These are phyloP conservation scores for Fusarium nematophilum DNA, from an alignment of 2,329 filamentous ascomycete species.

Conservation along the genomic window DNA sequence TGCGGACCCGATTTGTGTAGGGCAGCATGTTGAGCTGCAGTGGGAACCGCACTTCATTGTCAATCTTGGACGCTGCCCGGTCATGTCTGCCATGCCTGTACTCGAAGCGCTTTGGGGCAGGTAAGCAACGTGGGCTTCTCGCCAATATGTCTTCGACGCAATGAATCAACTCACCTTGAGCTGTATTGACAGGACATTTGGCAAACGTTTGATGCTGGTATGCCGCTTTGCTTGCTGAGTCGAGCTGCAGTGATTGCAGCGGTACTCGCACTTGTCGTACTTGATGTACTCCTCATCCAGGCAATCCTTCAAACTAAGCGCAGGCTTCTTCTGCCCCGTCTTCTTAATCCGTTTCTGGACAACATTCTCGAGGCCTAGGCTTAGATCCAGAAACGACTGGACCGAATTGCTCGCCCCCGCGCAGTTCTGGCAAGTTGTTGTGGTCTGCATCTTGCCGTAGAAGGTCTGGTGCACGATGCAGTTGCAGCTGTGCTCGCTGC, in stretches of 20 bases:
- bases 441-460: constrained; percentile 90
- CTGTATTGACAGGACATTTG: constrained; percentile 91
- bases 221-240: constrained; percentile 86
- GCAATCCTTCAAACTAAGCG: constrained; percentile 73
- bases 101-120: constrained; percentile 70
- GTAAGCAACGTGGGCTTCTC: constrained; percentile 8
- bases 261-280: constrained; percentile 89
- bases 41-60: constrained; percentile 87
- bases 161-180: constrained; percentile 74
- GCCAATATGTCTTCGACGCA: background rate
- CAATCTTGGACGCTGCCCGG: constrained; percentile 84
- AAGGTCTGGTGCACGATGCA: constrained; percentile 97
- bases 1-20: constrained; percentile 78
- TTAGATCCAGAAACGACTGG: constrained; percentile 92
- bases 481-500: constrained; percentile 75
- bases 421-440: constrained; percentile 91
- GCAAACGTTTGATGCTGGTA: constrained; percentile 84
- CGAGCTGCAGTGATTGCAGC: constrained; percentile 82
- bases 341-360: constrained; percentile 73
- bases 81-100: constrained; percentile 74
- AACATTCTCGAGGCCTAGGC: constrained; percentile 82
- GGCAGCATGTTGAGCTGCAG: constrained; percentile 89
- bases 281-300: constrained; percentile 88
- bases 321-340: constrained; percentile 57
- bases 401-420: constrained; percentile 83